These are phyloP conservation scores for Condylostoma magnum DNA, from an alignment of 169 alveolate species.

Conservation along the genomic window DNA sequence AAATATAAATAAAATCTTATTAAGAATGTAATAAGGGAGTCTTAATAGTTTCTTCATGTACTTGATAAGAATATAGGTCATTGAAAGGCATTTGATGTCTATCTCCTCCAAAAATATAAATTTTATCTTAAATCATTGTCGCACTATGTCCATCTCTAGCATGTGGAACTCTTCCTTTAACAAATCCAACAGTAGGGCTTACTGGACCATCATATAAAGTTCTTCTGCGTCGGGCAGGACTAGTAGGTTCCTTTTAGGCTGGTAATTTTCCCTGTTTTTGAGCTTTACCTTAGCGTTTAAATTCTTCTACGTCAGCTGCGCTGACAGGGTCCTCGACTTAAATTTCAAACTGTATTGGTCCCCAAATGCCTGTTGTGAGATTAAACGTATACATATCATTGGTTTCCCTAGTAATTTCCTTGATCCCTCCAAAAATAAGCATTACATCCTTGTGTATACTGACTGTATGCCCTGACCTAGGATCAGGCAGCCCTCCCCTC, in stretches of 20 bases:
- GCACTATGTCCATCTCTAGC: slow-evolving; percentile 54
- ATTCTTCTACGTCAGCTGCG: slow-evolving; percentile 15
- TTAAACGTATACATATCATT: slow-evolving; percentile 1
- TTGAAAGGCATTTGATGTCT: slow-evolving; percentile 83
- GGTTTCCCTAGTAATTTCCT: slow-evolving; percentile 13
- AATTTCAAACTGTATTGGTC: neutral
- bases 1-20: neutral
- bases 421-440: slow-evolving; percentile 64
- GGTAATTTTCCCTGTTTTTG: too few species aligned
- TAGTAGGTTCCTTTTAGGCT: too few species aligned
- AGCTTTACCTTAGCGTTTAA: too few species aligned
- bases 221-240: too few species aligned
- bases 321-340: slow-evolving; percentile 22
- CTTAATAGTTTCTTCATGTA: slow-evolving; percentile 8
- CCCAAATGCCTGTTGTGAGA: neutral
- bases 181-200: neutral
- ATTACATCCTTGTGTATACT: slow-evolving; percentile 55
- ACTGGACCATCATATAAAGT: slow-evolving; percentile 25
- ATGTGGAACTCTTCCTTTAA: slow-evolving; percentile 44
- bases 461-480: slow-evolving; percentile 74
- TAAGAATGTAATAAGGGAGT: neutral
- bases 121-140: slow-evolving; percentile 13
- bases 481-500: slow-evolving; percentile 46
- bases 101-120: slow-evolving; percentile 54
- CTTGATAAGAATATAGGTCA: slow-evolving; percentile 62